Evolutionary conservation across 2,329 filamentous ascomycete genomes (phyloP).

Genomic region (Xylaria arbuscula): DNA sequence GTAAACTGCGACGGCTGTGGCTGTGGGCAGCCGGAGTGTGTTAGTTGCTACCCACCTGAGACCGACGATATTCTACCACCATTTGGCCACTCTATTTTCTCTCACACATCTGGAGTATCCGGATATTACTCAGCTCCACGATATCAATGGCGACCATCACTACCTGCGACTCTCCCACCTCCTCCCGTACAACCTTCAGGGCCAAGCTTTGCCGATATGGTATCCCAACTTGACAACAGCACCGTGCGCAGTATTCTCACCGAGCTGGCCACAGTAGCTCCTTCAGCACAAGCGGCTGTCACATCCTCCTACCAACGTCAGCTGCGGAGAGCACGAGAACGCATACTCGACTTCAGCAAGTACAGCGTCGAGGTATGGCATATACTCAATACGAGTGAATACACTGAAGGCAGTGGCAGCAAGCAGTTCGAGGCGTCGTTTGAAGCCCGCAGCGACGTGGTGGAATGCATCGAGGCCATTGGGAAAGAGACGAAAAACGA

Average conservation of each 20-base stretch:
- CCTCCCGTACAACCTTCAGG: background rate
- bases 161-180: background rate
- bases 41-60: background rate
- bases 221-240: slow-evolving; percentile 15
- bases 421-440: slow-evolving; percentile 13
- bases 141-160: background rate
- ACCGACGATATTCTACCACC: too few relatives aligned
- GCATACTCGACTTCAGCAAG: slow-evolving; percentile 19
- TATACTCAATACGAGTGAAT: slow-evolving; percentile 23
- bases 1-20: background rate
- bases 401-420: slow-evolving; percentile 3
- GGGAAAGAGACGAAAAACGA: background rate
- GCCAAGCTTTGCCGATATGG: slow-evolving; percentile 1
- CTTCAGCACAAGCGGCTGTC: slow-evolving; percentile 12
- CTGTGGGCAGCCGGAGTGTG: slow-evolving; percentile 1
- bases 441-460: background rate
- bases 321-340: background rate
- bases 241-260: slow-evolving; percentile 11
- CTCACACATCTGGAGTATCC: too few relatives aligned
- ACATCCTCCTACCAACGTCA: slow-evolving; percentile 3
- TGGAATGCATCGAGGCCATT: slow-evolving; percentile 7
- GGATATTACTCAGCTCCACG: background rate
- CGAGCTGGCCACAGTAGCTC: slow-evolving; percentile 5
- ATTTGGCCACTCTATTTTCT: too few relatives aligned
- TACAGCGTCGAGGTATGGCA: slow-evolving; percentile 20